Percentiles rank a stretch among this genome's conserved stretches.
These are phyloP conservation scores for Flaveria linearis DNA, from an alignment of 129 eudicot genomes.

Conservation along the genomic window DNA sequence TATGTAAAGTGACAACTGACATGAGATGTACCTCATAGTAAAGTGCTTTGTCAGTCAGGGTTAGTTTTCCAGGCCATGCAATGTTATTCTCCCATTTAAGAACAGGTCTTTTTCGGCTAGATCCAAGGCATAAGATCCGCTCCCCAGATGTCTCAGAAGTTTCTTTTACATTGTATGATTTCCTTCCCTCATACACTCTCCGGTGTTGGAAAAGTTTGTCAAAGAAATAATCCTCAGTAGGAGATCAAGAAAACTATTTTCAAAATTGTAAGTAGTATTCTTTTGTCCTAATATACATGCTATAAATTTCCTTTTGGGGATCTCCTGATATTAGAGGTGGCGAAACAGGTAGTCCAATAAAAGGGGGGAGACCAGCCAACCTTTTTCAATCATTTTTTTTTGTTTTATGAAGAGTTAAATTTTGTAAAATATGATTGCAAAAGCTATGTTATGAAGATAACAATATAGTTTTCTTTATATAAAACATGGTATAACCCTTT, in stretches of 20 bases:
- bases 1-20: constrained; percentile 3
- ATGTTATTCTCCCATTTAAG: constrained; percentile 88
- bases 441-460: neutral
- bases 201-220: neutral
- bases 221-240: constrained; percentile 8
- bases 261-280: neutral
- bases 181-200: constrained; percentile 92
- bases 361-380: neutral
- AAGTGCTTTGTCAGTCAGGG: constrained; percentile 81
- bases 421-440: neutral
- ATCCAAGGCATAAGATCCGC: constrained; percentile 72
- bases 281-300: neutral
- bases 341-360: neutral
- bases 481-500: neutral
- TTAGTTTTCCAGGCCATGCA: constrained; percentile 97
- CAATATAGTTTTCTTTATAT: neutral
- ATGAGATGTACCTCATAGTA: constrained; percentile 76
- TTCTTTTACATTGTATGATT: constrained; percentile 51
- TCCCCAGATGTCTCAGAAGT: constrained; percentile 46
- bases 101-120: constrained; percentile 86
- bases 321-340: constrained; percentile 7
- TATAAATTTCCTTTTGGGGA: neutral
- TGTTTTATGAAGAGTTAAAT: neutral
- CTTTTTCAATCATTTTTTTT: neutral
- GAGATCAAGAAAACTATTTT: constrained; percentile 20